Conservation (phyloP, 1,284 basidiomycete species). For the Sparassis latifolia region DNA sequence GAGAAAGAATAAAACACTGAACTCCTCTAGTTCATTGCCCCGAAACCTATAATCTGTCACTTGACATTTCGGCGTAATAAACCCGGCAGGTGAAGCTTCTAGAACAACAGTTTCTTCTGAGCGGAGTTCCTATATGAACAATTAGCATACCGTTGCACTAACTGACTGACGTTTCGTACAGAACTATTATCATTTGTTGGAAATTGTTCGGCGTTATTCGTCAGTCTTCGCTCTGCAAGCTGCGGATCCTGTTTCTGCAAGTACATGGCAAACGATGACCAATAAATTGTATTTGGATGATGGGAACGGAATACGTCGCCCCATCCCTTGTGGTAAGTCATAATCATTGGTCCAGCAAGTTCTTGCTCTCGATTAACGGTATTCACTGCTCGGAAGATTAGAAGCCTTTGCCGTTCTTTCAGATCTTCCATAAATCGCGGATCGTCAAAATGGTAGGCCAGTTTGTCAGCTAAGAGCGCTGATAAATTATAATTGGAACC, state of each 20-base stretch:
- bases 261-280: background rate
- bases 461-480: background rate
- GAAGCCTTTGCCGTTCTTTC: slow-evolving; percentile 12
- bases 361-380: slow-evolving; percentile 29
- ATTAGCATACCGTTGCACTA: too few species aligned
- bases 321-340: background rate
- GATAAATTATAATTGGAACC: background rate
- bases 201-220: background rate
- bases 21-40: slow-evolving; percentile 10
- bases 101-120: too few species aligned
- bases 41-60: slow-evolving; percentile 13
- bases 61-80: slow-evolving; percentile 7
- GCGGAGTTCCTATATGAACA: too few species aligned
- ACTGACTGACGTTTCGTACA: too few species aligned
- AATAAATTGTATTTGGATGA: background rate
- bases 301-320: background rate
- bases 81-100: background rate
- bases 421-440: slow-evolving; percentile 1
- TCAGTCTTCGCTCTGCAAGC: background rate
- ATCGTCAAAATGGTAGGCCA: background rate
- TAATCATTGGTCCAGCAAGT: slow-evolving; percentile 23
- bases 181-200: too few species aligned
- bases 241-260: background rate
- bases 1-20: slow-evolving; percentile 9
- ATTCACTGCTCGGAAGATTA: slow-evolving; percentile 22